phyloP scores from a whole-genome alignment of 345 rosid genomes.

The Nephelium lappaceum region DNA sequence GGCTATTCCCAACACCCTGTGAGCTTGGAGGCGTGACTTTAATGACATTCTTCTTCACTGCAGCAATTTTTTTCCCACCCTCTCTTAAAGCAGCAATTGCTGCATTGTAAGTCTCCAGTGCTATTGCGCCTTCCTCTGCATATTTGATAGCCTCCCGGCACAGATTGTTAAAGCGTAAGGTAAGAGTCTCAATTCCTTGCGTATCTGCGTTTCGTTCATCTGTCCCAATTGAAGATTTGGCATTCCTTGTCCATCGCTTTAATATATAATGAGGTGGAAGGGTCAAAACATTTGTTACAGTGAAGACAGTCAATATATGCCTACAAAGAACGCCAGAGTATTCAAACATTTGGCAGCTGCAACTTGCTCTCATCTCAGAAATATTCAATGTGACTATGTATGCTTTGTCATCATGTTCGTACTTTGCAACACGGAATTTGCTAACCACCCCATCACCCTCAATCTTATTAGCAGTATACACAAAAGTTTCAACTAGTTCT shows the following conservation, averaged over 20 bases:
- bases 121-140: constrained; percentile 62
- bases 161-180: constrained; percentile 57
- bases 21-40: constrained; percentile 40
- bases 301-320: constrained; percentile 67
- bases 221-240: constrained; percentile 47
- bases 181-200: constrained; percentile 43
- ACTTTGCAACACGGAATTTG: constrained; percentile 60
- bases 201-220: constrained; percentile 42
- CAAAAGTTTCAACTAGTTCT: constrained; percentile 73
- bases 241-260: constrained; percentile 67
- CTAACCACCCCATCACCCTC: constrained; percentile 51
- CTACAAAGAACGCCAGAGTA: constrained; percentile 64
- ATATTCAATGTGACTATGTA: constrained; percentile 44
- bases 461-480: constrained; percentile 60
- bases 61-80: constrained; percentile 42
- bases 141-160: constrained; percentile 58
- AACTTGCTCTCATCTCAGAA: constrained; percentile 54
- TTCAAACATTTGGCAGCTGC: constrained; percentile 79
- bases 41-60: constrained; percentile 50
- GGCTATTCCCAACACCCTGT: constrained; percentile 42
- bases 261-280: constrained; percentile 62
- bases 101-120: constrained; percentile 51
- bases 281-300: constrained; percentile 65
- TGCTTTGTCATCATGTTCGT: constrained; percentile 63
- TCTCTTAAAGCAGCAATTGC: constrained; percentile 51